These are phyloP conservation scores for Carallia pectinifolia DNA, from an alignment of 345 rosid genomes.

Conservation along the genomic window DNA sequence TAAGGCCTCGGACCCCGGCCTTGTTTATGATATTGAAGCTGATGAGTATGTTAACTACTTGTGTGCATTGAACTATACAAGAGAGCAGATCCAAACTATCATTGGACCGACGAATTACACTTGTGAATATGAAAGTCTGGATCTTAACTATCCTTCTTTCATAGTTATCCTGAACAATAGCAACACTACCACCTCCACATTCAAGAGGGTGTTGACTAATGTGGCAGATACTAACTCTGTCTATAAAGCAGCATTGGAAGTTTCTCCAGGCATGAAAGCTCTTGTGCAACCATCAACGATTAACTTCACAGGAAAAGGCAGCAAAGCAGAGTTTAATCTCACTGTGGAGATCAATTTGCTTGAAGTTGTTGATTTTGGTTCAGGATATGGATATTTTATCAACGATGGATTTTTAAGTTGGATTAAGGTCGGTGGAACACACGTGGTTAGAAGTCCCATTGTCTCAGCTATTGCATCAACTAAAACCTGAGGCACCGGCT, in stretches of 20 bases:
- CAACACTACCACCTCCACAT: slow-evolving; percentile 33
- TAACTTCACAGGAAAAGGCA: slow-evolving; percentile 25
- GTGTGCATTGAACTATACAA: slow-evolving; percentile 39
- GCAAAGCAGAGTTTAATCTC: slow-evolving; percentile 37
- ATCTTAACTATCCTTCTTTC: slow-evolving; percentile 57
- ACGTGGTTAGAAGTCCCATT: slow-evolving; percentile 41
- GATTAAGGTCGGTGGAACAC: slow-evolving; percentile 42
- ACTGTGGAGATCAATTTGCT: slow-evolving; percentile 30
- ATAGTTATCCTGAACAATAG: slow-evolving; percentile 45
- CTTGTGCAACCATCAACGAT: slow-evolving; percentile 29
- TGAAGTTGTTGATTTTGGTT: slow-evolving; percentile 13
- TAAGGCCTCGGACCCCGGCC: slow-evolving; percentile 45
- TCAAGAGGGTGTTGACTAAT: slow-evolving; percentile 42
- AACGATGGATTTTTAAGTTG: slow-evolving; percentile 47
- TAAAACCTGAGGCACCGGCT: neutral
- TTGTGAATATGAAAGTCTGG: slow-evolving; percentile 27
- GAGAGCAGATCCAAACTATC: slow-evolving; percentile 31
- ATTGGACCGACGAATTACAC: slow-evolving; percentile 29
- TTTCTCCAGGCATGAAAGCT: slow-evolving; percentile 37
- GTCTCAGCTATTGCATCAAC: slow-evolving; percentile 43
- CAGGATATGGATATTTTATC: slow-evolving; percentile 39
- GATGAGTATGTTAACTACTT: slow-evolving; percentile 35
- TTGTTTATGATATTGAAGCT: slow-evolving; percentile 39
- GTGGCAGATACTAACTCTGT: slow-evolving; percentile 27
- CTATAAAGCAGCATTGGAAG: slow-evolving; percentile 25